phyloP scores from a whole-genome alignment of 768 basidiomycete genomes.

The Termitomyces titanicus region DNA sequence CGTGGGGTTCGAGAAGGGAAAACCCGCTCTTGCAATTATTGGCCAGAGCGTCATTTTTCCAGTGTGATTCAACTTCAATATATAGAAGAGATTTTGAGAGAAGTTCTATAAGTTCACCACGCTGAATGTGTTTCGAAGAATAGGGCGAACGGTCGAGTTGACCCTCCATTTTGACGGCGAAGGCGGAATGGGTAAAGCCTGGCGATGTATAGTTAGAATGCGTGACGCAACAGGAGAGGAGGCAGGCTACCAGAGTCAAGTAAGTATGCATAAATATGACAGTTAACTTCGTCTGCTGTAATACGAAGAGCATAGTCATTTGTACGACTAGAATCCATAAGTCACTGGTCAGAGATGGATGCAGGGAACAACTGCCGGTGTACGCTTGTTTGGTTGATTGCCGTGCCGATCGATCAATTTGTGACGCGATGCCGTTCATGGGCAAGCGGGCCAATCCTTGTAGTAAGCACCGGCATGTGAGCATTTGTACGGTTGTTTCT shows the following conservation, averaged over 20 bases:
- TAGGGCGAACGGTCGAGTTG: constrained; percentile 67
- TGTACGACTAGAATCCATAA: constrained; percentile 3
- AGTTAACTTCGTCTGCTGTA: constrained; percentile 81
- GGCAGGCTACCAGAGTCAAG: constrained; percentile 66
- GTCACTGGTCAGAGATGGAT: not conserved
- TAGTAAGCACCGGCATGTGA: constrained; percentile 3
- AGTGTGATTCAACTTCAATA: constrained; percentile 80
- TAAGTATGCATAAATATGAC: constrained; percentile 81
- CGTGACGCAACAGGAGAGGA: not conserved
- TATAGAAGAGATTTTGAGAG: constrained; percentile 79
- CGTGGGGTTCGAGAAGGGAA: constrained; percentile 71
- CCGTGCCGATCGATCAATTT: constrained; percentile 16
- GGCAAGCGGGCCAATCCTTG: not conserved
- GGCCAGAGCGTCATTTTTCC: constrained; percentile 59
- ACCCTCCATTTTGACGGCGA: constrained; percentile 72
- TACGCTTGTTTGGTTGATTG: constrained; percentile 8
- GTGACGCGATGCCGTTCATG: constrained; percentile 8
- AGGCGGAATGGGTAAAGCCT: constrained; percentile 84
- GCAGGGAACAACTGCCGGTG: not conserved
- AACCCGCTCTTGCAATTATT: constrained; percentile 68
- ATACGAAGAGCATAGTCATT: constrained; percentile 46
- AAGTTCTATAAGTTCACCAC: constrained; percentile 79
- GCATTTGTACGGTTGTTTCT: too few species aligned
- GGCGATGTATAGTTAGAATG: constrained; percentile 5
- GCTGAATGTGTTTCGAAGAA: constrained; percentile 69